Conservation (phyloP, 2,329 filamentous ascomycete genomes). For the Dothistroma pini region DNA sequence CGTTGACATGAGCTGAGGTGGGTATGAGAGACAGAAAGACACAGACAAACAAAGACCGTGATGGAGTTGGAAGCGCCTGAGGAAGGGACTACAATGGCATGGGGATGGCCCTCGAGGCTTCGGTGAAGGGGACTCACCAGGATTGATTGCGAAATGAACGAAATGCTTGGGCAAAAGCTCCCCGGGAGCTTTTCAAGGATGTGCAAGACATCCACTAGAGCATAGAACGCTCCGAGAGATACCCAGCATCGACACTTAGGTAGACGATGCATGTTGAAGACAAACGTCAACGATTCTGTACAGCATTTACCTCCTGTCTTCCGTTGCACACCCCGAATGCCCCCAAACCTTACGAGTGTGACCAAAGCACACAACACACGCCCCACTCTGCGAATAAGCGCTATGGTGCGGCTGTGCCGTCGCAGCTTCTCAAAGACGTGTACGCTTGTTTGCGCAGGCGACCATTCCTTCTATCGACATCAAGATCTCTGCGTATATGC, state of each 20-base stretch:
- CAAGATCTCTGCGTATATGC: too few species aligned
- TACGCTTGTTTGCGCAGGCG: too few species aligned
- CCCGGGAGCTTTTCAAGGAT: background rate
- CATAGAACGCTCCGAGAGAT: background rate
- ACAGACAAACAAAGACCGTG: background rate
- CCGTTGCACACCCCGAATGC: background rate
- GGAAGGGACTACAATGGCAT: background rate
- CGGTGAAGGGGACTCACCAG: background rate
- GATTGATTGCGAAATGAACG: background rate
- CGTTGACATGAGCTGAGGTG: constrained; percentile 13
- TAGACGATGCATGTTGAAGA: background rate
- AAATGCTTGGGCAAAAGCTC: background rate
- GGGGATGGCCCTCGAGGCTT: background rate
- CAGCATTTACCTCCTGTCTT: background rate
- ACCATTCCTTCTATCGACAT: too few species aligned
- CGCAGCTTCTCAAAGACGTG: too few species aligned
- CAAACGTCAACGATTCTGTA: background rate
- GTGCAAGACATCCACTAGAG: background rate
- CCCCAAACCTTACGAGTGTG: too few species aligned
- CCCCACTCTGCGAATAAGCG: too few species aligned
- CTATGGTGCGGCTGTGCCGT: too few species aligned
- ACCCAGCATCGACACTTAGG: background rate
- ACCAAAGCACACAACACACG: too few species aligned
- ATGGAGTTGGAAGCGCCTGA: background rate
- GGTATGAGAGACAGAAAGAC: background rate